These are phyloP conservation scores for Zygnema cylindricum DNA, from an alignment of 139 green algal species.

Conservation along the genomic window DNA sequence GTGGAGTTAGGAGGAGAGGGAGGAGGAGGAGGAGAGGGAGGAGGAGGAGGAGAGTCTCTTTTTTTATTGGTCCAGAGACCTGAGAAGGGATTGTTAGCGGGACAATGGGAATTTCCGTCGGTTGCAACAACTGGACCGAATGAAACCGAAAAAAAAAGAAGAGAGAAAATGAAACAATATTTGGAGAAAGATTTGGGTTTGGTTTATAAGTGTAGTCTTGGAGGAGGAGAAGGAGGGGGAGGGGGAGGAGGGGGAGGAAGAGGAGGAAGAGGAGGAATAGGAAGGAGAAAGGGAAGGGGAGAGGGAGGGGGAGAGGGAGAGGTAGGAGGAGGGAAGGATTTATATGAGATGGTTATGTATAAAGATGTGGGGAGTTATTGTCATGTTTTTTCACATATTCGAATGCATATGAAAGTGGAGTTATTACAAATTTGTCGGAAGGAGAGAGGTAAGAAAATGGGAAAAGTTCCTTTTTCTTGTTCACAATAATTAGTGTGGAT, in stretches of 20 bases:
- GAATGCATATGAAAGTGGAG: conserved; percentile 42
- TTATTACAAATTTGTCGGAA: conserved; percentile 15
- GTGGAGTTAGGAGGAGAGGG: not conserved
- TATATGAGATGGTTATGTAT: not conserved
- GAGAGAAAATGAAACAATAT: not conserved
- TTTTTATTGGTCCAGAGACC: conserved; percentile 65
- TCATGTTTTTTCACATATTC: conserved; percentile 61
- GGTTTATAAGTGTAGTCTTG: not conserved
- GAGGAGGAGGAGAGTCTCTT: not conserved
- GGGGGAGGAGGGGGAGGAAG: not conserved
- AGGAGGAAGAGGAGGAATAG: no score
- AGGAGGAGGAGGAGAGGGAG: not conserved
- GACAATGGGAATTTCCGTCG: conserved; percentile 69
- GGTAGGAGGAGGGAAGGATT: not conserved
- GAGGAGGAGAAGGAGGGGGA: no score
- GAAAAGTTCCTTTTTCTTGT: not conserved
- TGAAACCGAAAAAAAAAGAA: not conserved
- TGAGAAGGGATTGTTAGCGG: conserved; percentile 62
- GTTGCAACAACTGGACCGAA: conserved; percentile 30
- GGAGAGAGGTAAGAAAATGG: not conserved
- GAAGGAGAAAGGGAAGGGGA: not conserved
- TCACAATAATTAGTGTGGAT: no score
- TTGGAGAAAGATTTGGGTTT: conserved; percentile 2
- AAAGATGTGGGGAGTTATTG: conserved; percentile 35
- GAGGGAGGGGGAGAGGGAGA: conserved; percentile 3